Evolutionary conservation across 2,329 filamentous ascomycete species (phyloP), one percentile per base, ranked within the genome.

Genomic region (Fusarium devonianum): DNA sequence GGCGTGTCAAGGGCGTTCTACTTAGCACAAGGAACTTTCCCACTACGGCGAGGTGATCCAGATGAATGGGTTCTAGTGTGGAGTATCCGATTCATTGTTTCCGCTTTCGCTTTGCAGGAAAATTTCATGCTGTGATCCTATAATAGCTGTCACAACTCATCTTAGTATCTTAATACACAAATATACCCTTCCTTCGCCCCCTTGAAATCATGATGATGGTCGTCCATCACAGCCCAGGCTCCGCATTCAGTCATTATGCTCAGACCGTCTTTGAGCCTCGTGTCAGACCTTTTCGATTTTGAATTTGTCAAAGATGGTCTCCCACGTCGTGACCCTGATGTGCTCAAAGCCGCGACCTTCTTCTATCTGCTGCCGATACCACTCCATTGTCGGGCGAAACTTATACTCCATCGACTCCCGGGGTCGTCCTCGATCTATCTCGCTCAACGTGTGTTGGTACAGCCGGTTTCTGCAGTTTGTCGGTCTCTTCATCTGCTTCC

Each of bases 1-100:
- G 90, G 57, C 81, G 88, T 47, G 83, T 94, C 30, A 95, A 95
- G 75, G 90, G 90, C 1, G 82, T 90, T 9, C 74, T 94, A 60
- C 71, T 95, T 46, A 90, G 85, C 64, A 83, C 89, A 4, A 83
- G 87, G 64, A 89, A 84, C 63, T 93, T 93, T 59, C 87, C 86
- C n/a, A 63, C 72, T 3, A 74, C 73, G 28, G 66, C 72, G 23
- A 67, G 67, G 56, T 71, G 39, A 56, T 14, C 14, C 16, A 5
- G 5, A 25, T 17, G 22, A 12, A 2, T n/a, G 30, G 14, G 8
- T 7, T 11, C 16, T 11, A 11, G 12, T 21, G 6, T 22, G 8
- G 17, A 40, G 16, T 30, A 17, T 28, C 6, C 34, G 16, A n/a
- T 30, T 14, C 29, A 14, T 14, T 30, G 13, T 33, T 26, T 23